These are phyloP conservation scores for Gossypium ekmanianum DNA, from an alignment of 345 rosid species.

Conservation along the genomic window DNA sequence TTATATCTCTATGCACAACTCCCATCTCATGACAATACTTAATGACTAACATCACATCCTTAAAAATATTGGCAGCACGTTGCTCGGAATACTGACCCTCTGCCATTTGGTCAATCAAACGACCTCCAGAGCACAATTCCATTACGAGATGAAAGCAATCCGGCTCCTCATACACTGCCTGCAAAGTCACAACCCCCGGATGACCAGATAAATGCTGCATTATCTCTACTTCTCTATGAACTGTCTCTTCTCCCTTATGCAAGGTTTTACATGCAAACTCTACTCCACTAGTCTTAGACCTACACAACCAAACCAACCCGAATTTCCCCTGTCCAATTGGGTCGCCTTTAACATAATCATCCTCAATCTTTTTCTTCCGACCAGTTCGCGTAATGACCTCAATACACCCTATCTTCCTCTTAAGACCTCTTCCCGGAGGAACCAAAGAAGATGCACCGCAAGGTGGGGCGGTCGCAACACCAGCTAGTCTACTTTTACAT, in stretches of 20 bases:
- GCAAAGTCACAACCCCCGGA: conserved; percentile 84
- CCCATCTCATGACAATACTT: conserved; percentile 98
- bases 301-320: conserved; percentile 83
- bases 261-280: conserved; percentile 84
- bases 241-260: conserved; percentile 83
- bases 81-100: conserved; percentile 70
- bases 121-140: conserved; percentile 93
- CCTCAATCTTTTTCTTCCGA: conserved; percentile 77
- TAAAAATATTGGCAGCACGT: conserved; percentile 80
- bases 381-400: conserved; percentile 74
- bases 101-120: conserved; percentile 83
- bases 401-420: conserved; percentile 97
- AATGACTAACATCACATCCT: conserved; percentile 80
- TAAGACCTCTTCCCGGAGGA: conserved; percentile 75
- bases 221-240: conserved; percentile 92
- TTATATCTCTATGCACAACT: conserved; percentile 91
- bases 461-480: conserved; percentile 92
- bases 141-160: conserved; percentile 89
- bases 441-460: conserved; percentile 82
- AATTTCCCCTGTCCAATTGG: conserved; percentile 81
- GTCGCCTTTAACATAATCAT: conserved; percentile 57
- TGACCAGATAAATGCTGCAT: conserved; percentile 98
- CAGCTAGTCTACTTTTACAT: conserved; percentile 68
- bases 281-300: conserved; percentile 48
- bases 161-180: conserved; percentile 75